Conservation (phyloP, 176 grass and related monocot species). For the Echinochloa phyllopogon region DNA sequence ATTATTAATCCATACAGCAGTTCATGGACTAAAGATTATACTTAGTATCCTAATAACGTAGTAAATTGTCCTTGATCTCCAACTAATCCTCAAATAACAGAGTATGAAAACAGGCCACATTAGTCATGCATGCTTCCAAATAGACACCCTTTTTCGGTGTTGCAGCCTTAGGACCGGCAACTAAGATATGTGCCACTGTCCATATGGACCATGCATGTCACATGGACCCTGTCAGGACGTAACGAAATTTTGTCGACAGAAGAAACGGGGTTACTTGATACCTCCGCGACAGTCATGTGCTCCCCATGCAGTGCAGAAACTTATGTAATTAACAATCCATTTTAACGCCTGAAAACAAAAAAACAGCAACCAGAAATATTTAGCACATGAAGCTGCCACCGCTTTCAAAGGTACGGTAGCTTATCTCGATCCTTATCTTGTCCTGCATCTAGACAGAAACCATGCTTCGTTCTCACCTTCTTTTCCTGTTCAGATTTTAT, state of each 20-base stretch:
- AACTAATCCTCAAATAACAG: background rate
- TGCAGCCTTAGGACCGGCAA: background rate
- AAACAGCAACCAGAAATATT: background rate
- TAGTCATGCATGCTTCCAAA: background rate
- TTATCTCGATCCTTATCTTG: background rate
- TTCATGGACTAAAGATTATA: too few relatives aligned
- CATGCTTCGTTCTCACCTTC: too few relatives aligned
- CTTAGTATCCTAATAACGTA: background rate
- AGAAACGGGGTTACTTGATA: background rate
- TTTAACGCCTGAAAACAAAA: background rate
- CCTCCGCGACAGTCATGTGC: slow-evolving; percentile 7
- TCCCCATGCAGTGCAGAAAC: background rate
- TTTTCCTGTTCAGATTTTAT: background rate
- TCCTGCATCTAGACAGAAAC: background rate
- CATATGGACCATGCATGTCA: slow-evolving; percentile 21
- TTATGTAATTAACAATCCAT: background rate
- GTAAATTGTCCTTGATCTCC: background rate
- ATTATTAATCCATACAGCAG: too few relatives aligned
- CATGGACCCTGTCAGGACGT: slow-evolving; percentile 5
- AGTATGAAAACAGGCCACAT: background rate
- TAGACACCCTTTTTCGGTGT: background rate
- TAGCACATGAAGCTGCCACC: background rate
- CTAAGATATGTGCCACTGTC: slow-evolving; percentile 19
- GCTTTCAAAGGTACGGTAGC: background rate
- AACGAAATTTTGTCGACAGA: slow-evolving; percentile 33